Conservation (phyloP, 352 stramenopile genomes). For the Phytopythium mirpurense region DNA sequence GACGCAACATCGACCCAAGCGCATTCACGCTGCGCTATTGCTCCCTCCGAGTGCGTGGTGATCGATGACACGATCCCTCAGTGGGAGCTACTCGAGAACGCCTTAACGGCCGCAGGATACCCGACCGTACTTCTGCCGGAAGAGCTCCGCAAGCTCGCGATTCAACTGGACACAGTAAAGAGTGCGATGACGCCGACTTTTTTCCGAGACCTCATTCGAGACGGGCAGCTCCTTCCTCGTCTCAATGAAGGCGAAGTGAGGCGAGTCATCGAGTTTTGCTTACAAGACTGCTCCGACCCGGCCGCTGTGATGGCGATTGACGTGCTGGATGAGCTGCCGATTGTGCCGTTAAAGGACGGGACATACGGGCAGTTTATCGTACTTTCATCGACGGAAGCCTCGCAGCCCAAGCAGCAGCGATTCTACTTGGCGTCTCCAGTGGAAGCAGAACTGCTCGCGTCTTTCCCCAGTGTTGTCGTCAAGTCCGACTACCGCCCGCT, state of each 20-base stretch:
- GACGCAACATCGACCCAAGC: not conserved
- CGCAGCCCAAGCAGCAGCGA: constrained; percentile 8
- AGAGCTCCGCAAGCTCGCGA: constrained; percentile 28
- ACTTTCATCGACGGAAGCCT: not conserved
- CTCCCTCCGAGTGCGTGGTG: constrained; percentile 30
- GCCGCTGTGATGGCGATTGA: constrained; percentile 5
- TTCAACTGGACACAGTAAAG: constrained; percentile 45
- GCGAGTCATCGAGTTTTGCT: constrained; percentile 46
- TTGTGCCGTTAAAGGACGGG: constrained; percentile 40
- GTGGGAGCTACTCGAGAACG: constrained; percentile 38
- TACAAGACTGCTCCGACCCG: constrained; percentile 23
- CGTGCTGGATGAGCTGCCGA: constrained; percentile 31
- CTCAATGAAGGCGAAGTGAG: constrained; percentile 21
- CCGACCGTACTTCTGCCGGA: constrained; percentile 31
- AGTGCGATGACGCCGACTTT: constrained; percentile 48
- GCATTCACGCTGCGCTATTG: constrained; percentile 13
- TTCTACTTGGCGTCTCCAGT: constrained; percentile 40
- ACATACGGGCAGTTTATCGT: constrained; percentile 34
- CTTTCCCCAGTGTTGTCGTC: constrained; percentile 37
- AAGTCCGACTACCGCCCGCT: constrained; percentile 28
- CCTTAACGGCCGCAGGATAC: constrained; percentile 20
- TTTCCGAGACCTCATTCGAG: constrained; percentile 39
- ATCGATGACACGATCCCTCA: constrained; percentile 37
- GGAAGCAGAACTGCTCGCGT: constrained; percentile 45
- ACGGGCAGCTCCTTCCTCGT: constrained; percentile 27